Percentiles rank a stretch among this genome's conserved stretches.
Evolutionary conservation across 1,139 yeast genomes (phyloP).

Genomic region (Kurtzmaniella quercitrusa): DNA sequence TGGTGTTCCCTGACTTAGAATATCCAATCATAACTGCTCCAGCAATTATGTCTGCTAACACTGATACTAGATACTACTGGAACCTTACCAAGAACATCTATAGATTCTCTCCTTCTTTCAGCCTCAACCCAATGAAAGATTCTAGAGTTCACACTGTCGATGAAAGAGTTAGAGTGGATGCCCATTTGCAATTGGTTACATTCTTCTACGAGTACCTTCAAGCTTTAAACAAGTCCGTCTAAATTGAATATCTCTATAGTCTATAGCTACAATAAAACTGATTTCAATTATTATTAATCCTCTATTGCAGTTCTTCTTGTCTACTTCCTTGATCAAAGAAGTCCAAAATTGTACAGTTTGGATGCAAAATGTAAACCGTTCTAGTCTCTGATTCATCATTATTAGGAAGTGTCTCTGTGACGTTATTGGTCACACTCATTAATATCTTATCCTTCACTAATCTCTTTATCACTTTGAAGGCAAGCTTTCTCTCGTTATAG

Average conservation of each 20-base stretch:
- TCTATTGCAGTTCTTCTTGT: slow-evolving; percentile 14
- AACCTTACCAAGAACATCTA: slow-evolving; percentile 65
- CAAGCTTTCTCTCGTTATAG: slow-evolving; percentile 65
- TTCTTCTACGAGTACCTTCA: slow-evolving; percentile 37
- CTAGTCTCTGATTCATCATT: slow-evolving; percentile 23
- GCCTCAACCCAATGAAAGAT: slow-evolving; percentile 15
- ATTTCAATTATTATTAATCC: neutral
- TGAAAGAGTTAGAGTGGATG: slow-evolving; percentile 31
- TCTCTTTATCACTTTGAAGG: slow-evolving; percentile 76
- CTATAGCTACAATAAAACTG: neutral
- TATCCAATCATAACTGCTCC: slow-evolving; percentile 58
- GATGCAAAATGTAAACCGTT: slow-evolving; percentile 73
- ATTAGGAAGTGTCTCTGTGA: slow-evolving; percentile 25
- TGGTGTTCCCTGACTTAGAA: slow-evolving; percentile 29
- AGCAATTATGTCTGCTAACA: slow-evolving; percentile 69
- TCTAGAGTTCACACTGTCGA: slow-evolving; percentile 37
- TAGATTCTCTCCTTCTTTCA: slow-evolving; percentile 50
- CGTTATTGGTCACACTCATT: slow-evolving; percentile 71
- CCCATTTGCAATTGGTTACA: slow-evolving; percentile 39
- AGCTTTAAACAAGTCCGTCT: slow-evolving; percentile 15
- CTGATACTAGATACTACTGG: slow-evolving; percentile 84
- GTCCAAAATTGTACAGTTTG: slow-evolving; percentile 79
- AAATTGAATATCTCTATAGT: neutral
- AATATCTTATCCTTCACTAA: slow-evolving; percentile 83
- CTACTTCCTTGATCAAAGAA: slow-evolving; percentile 33